Evolutionary conservation across 2,329 filamentous ascomycete species (phyloP), one percentile per base, ranked within the genome.

Genomic region (Trichothecium roseum): DNA sequence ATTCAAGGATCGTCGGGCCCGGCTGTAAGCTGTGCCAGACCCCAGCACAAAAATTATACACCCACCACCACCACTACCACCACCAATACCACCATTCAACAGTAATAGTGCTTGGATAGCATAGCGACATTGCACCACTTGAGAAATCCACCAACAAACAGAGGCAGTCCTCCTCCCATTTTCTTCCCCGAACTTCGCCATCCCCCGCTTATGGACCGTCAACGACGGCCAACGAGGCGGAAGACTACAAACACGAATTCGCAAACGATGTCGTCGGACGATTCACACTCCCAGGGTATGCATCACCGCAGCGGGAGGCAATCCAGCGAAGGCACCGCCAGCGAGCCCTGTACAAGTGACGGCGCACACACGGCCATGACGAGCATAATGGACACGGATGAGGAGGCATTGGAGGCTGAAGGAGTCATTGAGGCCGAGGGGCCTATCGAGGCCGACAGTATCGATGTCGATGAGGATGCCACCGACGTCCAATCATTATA

Each of bases 401-500:
- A 59, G 35, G 54, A 53, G 9, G 42, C 45, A 15, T 42, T 42
- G 22, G 42, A 40, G n/a, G 30, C 20, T 22, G 32, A 31, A 13
- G 31, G 18, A 30, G 29, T 17, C 10, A 20, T 29, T 16, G 36
- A 29, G 13, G 27, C 29, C 15, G 42, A 44, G 3, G 22, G 15
- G 10, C 26, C n/a, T 30, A 38, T 22, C n/a, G 30, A 44, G 18
- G 31, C 47, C 15, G 44, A 43, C 13, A 39, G 31, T 18, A 31
- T 44, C 28, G 46, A 48, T 29, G 47, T 47, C 16, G 46, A 49
- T n/a, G 49, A 57, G 34, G 56, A 47, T 14, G 44, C 49, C 29
- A 30, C 38, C 29, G 66, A 69, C 32, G 59, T 63, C 27, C 50
- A 51, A n/a, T 67, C 66, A 5, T 43, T 64, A 12, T 68, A 67